phyloP scores from a whole-genome alignment of 495 filamentous ascomycete genomes.

The Penicillium pancosmium region DNA sequence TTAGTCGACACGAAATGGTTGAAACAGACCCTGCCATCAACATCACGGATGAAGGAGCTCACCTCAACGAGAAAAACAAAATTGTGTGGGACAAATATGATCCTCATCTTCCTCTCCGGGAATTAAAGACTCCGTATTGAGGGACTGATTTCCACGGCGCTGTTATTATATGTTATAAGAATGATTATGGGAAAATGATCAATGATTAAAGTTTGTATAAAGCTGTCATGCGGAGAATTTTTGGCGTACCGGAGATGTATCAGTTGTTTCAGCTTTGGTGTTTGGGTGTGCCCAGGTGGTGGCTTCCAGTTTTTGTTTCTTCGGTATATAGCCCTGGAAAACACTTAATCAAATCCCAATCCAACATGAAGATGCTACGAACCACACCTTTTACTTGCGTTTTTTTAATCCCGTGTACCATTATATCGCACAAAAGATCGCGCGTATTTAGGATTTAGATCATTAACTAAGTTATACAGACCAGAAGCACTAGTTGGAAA shows the following conservation, averaged over 20 bases:
- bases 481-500: no score
- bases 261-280: background rate
- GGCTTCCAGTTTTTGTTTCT: no score
- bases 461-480: no score
- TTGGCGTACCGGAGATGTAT: background rate
- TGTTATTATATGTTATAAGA: background rate
- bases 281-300: background rate
- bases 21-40: slow-evolving; percentile 56
- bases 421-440: no score
- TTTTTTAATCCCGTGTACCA: no score
- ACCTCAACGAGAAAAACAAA: slow-evolving; percentile 63
- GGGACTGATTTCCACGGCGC: background rate
- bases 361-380: no score
- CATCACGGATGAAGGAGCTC: slow-evolving; percentile 66
- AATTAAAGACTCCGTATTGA: slow-evolving; percentile 44
- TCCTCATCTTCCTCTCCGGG: slow-evolving; percentile 42
- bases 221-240: background rate
- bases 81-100: slow-evolving; percentile 59
- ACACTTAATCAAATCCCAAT: no score
- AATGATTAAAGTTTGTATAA: background rate
- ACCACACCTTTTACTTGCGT: no score
- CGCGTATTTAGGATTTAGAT: no score
- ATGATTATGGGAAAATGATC: slow-evolving; percentile 1
- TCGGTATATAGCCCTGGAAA: no score
- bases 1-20: slow-evolving; percentile 63